Evolutionary conservation across 371 early-diverging fungal genomes (phyloP).

Genomic region (Syncephalis fuscata): DNA sequence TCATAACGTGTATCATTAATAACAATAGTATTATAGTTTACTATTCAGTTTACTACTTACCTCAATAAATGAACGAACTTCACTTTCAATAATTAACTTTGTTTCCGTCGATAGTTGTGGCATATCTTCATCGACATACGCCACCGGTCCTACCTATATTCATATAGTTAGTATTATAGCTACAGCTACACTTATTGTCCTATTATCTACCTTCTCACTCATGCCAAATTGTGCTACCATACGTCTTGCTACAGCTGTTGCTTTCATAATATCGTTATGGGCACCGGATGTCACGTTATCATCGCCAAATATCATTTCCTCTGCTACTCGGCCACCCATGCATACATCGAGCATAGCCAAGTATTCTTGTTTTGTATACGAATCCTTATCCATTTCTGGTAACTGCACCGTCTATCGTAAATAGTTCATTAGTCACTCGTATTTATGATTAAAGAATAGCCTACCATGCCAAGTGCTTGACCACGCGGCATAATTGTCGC

Average conservation of each 20-base stretch:
- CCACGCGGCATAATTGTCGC: constrained; percentile 97
- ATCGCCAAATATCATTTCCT: constrained; percentile 82
- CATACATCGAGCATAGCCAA: constrained; percentile 85
- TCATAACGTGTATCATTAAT: neutral
- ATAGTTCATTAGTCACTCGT: neutral
- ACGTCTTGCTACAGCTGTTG: constrained; percentile 74
- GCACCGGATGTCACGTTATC: constrained; percentile 94
- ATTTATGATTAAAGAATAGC: neutral
- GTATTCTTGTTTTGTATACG: constrained; percentile 66
- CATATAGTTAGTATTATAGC: constrained; percentile 67
- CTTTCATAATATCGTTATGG: constrained; percentile 77
- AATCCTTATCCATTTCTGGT: constrained; percentile 87
- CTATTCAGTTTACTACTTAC: constrained; percentile 9
- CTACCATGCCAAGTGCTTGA: constrained; percentile 65
- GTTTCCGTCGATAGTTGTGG: constrained; percentile 50
- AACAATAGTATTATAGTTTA: neutral
- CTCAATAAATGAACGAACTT: constrained; percentile 59
- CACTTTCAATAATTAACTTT: constrained; percentile 64
- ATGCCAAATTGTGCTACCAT: constrained; percentile 92
- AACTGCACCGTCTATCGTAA: constrained; percentile 55
- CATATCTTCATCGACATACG: constrained; percentile 45
- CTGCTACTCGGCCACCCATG: constrained; percentile 95
- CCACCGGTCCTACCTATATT: constrained; percentile 16
- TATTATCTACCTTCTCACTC: constrained; percentile 61
- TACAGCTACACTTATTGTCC: constrained; percentile 12